A percentile compares a stretch with the other conserved stretches of the same genome.
Conservation (phyloP, 768 basidiomycete genomes). For the Psilocybe azurescens region DNA sequence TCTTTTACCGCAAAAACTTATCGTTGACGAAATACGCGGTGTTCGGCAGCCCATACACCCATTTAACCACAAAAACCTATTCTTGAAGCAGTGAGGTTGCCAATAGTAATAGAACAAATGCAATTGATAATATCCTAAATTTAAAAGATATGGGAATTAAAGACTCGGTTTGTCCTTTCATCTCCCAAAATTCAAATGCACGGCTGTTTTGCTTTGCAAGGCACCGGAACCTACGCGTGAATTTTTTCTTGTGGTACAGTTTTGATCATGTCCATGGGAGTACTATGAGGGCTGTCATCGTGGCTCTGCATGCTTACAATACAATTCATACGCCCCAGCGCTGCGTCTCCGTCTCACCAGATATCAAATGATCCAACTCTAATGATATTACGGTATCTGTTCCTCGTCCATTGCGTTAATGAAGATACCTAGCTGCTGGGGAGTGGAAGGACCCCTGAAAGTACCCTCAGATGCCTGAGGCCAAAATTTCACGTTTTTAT, state of each 20-base stretch:
- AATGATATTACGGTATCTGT: neutral
- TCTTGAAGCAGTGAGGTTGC: neutral
- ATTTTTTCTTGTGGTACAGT: neutral
- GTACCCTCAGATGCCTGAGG: too few species aligned
- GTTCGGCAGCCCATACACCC: neutral
- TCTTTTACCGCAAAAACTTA: conserved; percentile 15
- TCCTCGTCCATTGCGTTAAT: neutral
- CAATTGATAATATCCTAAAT: neutral
- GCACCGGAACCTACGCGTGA: conserved; percentile 3
- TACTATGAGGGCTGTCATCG: neutral
- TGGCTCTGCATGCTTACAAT: neutral
- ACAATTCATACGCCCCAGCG: too few species aligned
- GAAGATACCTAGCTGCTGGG: neutral
- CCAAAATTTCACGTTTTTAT: too few species aligned
- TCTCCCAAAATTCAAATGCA: neutral
- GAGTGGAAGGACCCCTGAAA: too few species aligned
- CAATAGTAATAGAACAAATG: neutral
- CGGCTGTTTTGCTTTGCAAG: neutral
- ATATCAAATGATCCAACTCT: neutral
- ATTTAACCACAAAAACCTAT: neutral
- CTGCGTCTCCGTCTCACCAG: neutral
- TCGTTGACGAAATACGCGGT: neutral
- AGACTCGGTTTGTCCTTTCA: neutral
- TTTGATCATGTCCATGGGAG: neutral
- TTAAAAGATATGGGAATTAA: conserved; percentile 2